Base-by-base conservation (phyloP, 2,329 filamentous ascomycete genomes). In the Beauveria australis region DNA sequence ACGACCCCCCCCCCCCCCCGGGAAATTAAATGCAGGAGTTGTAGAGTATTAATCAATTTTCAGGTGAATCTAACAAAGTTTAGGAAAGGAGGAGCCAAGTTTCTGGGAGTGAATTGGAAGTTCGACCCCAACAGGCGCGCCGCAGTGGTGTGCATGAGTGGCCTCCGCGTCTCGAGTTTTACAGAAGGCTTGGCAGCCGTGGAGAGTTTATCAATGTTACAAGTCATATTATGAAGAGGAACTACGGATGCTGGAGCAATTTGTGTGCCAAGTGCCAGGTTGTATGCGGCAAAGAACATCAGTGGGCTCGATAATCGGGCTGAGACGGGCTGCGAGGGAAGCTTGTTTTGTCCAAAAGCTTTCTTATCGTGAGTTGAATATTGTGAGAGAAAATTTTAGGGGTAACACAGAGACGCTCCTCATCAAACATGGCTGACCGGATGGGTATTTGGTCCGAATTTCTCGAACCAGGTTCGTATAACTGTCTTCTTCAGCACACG, bases 401-500 rank as follows among this genome's bases (percentile, higher is more conserved):
- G 30, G 30, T 33, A 10, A 33, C 30, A 24, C 4, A 24, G 19
- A 41, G 18, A 53, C 22, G 24, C n/a, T 40, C 3, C 10, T 47
- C 14, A 40, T 33, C 40, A 14, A 40, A 16, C 12, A 33, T 26
- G 12, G 8, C 19, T 26, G 30, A 33, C 30, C 30, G 5, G 30
- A 33, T 28, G 55, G 53, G 30, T 48, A 59, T 37, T 40, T 52
- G 33, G 12, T 22, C 44, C 19, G 19, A 28, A 24, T 40, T 48
- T 41, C 14, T 26, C 28, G 22, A 57, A 9, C 18, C 9, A 30
- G 47, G 24, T 26, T 59, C 18, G 26, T 16, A 52, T 33, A 18
- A 22, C 47, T n/a, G 55, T 14, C 55, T 44, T 59, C 55, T 59
- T 59, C 55, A 59, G 47, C 55, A 48, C 55, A 59, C 55, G 55